Percentiles rank a stretch among this genome's conserved stretches.
Evolutionary conservation across 148 eudicot genomes (phyloP).

Genomic region (Chenopodium formosanum): DNA sequence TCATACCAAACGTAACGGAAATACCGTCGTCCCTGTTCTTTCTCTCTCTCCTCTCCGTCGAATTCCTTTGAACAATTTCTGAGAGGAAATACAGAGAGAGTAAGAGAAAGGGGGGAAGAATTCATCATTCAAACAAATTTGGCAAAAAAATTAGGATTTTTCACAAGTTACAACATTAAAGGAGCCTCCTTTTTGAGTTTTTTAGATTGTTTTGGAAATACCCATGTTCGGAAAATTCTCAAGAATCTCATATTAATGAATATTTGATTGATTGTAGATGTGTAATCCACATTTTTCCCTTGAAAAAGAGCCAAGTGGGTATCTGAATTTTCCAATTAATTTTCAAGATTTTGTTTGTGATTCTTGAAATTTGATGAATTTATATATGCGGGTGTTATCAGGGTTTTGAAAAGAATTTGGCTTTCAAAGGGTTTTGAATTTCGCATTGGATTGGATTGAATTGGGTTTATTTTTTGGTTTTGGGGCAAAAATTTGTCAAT

Average conservation of each 20-base stretch:
- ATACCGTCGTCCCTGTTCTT: conserved; percentile 23
- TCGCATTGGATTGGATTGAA: not conserved
- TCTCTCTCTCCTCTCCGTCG: not conserved
- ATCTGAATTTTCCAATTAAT: not conserved
- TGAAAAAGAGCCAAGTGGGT: conserved; percentile 17
- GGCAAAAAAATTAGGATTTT: not conserved
- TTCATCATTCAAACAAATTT: not conserved
- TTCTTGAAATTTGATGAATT: not conserved
- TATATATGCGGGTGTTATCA: not conserved
- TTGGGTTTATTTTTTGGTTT: not conserved
- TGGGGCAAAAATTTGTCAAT: conserved; percentile 1
- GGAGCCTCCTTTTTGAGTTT: conserved; percentile 18
- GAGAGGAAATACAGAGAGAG: conserved; percentile 13
- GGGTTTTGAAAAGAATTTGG: conserved; percentile 22
- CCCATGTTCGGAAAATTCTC: conserved; percentile 5
- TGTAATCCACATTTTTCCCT: conserved; percentile 28
- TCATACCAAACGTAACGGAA: conserved; percentile 27
- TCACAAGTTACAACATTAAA: conserved; percentile 1
- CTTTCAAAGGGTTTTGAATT: conserved; percentile 5
- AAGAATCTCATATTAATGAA: not conserved
- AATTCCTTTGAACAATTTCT: not conserved
- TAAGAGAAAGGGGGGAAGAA: not conserved
- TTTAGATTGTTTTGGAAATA: conserved; percentile 8
- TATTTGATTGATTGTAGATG: conserved; percentile 9
- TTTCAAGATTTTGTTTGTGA: not conserved